Conservation (phyloP, 2,329 filamentous ascomycete genomes). For the Coniella vitis region DNA sequence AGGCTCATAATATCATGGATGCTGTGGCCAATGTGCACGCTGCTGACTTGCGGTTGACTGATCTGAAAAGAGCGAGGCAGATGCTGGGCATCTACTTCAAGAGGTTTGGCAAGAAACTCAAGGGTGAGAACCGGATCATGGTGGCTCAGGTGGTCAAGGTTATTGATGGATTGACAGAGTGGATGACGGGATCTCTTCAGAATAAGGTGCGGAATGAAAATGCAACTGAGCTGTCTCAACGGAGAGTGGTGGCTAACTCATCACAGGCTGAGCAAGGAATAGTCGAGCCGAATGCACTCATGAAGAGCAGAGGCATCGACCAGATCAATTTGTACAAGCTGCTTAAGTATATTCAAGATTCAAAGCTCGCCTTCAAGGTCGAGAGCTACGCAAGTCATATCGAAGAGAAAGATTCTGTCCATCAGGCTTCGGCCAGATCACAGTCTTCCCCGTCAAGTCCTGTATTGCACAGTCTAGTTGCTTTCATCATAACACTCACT, state of each 20-base stretch:
- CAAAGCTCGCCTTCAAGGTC: constrained; percentile 88
- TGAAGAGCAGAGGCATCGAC: constrained; percentile 80
- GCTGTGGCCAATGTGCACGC: constrained; percentile 85
- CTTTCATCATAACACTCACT: constrained; percentile 72
- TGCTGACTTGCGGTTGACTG: constrained; percentile 63
- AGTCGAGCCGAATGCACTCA: constrained; percentile 63
- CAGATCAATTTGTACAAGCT: constrained; percentile 93
- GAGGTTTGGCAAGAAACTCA: constrained; percentile 80
- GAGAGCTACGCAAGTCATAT: constrained; percentile 73
- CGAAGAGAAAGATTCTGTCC: constrained; percentile 34
- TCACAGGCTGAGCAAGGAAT: constrained; percentile 53
- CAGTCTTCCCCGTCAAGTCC: constrained; percentile 50
- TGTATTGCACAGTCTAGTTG: constrained; percentile 48
- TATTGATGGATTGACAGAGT: constrained; percentile 68
- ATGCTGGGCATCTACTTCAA: constrained; percentile 79
- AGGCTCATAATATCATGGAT: constrained; percentile 97
- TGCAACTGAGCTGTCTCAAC: constrained; percentile 17
- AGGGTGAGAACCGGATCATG: constrained; percentile 86
- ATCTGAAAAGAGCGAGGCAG: constrained; percentile 64
- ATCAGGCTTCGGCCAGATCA: constrained; percentile 34
- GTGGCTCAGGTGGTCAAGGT: constrained; percentile 81
- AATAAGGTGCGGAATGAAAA: constrained; percentile 38
- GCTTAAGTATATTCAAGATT: constrained; percentile 80
- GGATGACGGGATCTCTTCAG: constrained; percentile 51
- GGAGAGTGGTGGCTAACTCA: constrained; percentile 13